Evolutionary conservation across 805 yeast genomes (phyloP).

Genomic region (Nakazawaea ambrosiae): DNA sequence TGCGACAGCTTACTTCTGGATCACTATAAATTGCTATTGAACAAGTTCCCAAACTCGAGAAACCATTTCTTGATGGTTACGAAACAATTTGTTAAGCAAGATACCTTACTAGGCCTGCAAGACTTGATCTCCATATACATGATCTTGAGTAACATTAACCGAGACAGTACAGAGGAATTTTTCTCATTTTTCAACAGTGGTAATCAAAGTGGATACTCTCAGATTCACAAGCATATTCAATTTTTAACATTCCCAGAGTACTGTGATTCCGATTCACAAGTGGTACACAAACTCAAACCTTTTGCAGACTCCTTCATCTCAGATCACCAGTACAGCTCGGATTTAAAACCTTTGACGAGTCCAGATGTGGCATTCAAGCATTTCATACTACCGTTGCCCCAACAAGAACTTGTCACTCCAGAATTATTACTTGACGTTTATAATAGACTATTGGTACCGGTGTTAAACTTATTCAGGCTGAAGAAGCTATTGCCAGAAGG

Average conservation of each 20-base stretch:
- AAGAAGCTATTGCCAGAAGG: constrained; percentile 36
- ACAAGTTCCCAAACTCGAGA: constrained; percentile 80
- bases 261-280: constrained; percentile 43
- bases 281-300: constrained; percentile 12
- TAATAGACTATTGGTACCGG: constrained; percentile 62
- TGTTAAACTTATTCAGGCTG: constrained; percentile 39
- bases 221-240: constrained; percentile 90
- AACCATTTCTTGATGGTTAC: constrained; percentile 79
- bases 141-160: constrained; percentile 46
- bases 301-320: constrained; percentile 1
- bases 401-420: constrained; percentile 29
- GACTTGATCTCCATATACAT: constrained; percentile 59
- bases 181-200: constrained; percentile 90
- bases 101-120: constrained; percentile 58
- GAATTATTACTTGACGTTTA: constrained; percentile 62
- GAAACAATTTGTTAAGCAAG: constrained; percentile 64
- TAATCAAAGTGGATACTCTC: constrained; percentile 86
- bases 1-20: constrained; percentile 42
- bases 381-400: constrained; percentile 58
- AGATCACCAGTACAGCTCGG: background rate
- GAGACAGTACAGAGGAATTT: constrained; percentile 31
- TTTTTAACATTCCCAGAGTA: constrained; percentile 47
- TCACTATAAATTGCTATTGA: constrained; percentile 63
- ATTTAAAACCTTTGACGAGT: constrained; percentile 47
- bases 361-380: constrained; percentile 73